These are phyloP conservation scores for Heliamphora pulchella DNA, from an alignment of 179 eudicot species.

Conservation along the genomic window DNA sequence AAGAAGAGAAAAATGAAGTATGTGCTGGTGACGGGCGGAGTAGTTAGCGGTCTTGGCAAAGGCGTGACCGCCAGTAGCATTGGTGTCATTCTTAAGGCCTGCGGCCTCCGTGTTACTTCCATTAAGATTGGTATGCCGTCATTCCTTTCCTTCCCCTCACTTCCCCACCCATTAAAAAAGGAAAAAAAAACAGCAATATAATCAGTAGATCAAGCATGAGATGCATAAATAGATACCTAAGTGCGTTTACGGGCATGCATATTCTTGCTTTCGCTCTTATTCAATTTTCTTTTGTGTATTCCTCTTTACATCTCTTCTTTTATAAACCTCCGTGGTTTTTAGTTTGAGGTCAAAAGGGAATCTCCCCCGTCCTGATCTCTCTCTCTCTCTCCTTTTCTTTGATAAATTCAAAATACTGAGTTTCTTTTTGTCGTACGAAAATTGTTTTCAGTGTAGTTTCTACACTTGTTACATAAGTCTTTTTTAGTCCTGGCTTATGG, in stretches of 20 bases:
- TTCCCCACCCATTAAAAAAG: too few species aligned
- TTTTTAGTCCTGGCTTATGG: not conserved
- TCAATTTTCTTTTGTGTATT: too few species aligned
- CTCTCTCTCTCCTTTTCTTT: too few species aligned
- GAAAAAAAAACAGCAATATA: too few species aligned
- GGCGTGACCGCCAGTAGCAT: conserved; percentile 92
- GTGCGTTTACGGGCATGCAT: not conserved
- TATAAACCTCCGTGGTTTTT: not conserved
- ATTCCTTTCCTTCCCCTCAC: too few species aligned
- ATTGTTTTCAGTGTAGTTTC: not conserved
- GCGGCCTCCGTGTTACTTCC: conserved; percentile 85
- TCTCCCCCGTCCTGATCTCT: not conserved
- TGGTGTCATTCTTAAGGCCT: conserved; percentile 72
- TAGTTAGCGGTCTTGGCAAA: conserved; percentile 80
- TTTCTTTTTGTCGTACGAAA: not conserved
- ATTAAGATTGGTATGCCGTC: conserved; percentile 64
- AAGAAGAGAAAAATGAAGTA: conserved; percentile 51
- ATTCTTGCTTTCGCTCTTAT: too few species aligned
- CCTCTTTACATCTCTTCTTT: not conserved
- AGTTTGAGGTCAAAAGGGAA: not conserved
- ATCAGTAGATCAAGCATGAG: not conserved
- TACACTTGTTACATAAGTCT: not conserved
- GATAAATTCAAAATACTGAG: not conserved
- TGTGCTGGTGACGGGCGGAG: conserved; percentile 85
- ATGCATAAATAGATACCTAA: too few species aligned